Percentiles rank a stretch among this genome's conserved stretches.
phyloP scores from a whole-genome alignment of 352 stramenopile species.

The Globisporangium camurandrum region DNA sequence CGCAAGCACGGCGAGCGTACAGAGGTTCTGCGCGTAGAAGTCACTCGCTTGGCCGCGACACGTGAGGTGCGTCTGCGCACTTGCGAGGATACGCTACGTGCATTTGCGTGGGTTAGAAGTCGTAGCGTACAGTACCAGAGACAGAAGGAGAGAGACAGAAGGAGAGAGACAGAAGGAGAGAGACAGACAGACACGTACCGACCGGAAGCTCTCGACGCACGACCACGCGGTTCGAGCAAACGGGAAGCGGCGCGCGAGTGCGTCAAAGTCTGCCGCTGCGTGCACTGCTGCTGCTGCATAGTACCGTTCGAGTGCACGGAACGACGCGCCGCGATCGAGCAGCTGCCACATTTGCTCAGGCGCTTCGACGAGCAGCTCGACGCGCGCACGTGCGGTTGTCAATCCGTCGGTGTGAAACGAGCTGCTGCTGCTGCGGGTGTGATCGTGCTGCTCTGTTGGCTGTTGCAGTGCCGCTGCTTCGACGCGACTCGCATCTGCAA shows the following conservation, averaged over 20 bases:
- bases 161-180: background rate
- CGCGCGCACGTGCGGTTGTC: constrained; percentile 18
- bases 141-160: no score
- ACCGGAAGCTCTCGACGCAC: constrained; percentile 54
- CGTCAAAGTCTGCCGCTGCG: constrained; percentile 11
- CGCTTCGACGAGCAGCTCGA: constrained; percentile 45
- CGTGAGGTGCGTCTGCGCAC: constrained; percentile 38
- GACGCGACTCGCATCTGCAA: constrained; percentile 17
- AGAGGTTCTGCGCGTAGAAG: constrained; percentile 69
- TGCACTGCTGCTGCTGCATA: constrained; percentile 28
- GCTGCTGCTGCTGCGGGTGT: constrained; percentile 2
- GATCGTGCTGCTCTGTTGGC: no score
- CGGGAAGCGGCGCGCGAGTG: constrained; percentile 25
- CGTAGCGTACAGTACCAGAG: no score
- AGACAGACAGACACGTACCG: constrained; percentile 18
- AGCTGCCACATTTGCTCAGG: constrained; percentile 65
- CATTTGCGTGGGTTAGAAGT: background rate
- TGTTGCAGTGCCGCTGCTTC: no score
- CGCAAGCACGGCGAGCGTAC: constrained; percentile 32
- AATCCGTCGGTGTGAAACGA: background rate
- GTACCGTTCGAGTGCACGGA: constrained; percentile 43
- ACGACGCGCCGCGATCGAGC: constrained; percentile 53
- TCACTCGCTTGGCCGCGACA: constrained; percentile 39
- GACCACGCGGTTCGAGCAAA: constrained; percentile 66
- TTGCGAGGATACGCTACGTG: constrained; percentile 35